Conservation (phyloP, 2,329 filamentous ascomycete species). For the Colletotrichum gloeosporioides region DNA sequence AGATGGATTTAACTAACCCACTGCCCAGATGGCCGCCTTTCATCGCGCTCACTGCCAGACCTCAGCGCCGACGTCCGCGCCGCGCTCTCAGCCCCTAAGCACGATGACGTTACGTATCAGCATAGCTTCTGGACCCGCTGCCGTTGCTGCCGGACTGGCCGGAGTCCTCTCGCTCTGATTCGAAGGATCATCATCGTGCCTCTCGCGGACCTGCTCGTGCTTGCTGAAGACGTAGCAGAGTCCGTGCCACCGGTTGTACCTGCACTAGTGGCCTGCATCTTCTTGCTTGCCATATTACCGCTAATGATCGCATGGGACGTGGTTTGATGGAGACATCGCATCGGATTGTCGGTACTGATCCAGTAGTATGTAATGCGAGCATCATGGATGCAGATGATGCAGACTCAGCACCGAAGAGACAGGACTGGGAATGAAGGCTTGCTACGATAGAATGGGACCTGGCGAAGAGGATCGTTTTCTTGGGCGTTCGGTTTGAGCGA, state of each 20-base stretch:
- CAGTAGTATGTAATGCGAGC: not conserved
- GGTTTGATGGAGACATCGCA: not conserved
- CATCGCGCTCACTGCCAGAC: constrained; percentile 13
- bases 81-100: constrained; percentile 7
- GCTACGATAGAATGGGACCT: not conserved
- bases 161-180: constrained; percentile 1
- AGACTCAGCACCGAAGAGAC: not conserved
- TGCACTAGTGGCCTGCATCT: constrained; percentile 6
- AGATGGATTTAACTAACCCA: not conserved
- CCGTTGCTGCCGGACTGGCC: constrained; percentile 6
- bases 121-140: constrained; percentile 19
- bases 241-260: constrained; percentile 10
- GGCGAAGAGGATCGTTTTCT: not conserved
- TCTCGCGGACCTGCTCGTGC: not conserved
- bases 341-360: not conserved
- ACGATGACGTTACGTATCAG: constrained; percentile 8
- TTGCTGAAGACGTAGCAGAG: constrained; percentile 4
- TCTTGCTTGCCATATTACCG: constrained; percentile 4
- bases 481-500: not conserved
- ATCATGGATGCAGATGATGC: not conserved
- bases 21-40: not conserved
- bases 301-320: constrained; percentile 7
- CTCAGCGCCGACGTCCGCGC: constrained; percentile 18
- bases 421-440: not conserved
- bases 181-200: constrained; percentile 5